A percentile compares a stretch with the other conserved stretches of the same genome.
Conservation (phyloP, 139 green algal genomes). For the Asterochloris erici region DNA sequence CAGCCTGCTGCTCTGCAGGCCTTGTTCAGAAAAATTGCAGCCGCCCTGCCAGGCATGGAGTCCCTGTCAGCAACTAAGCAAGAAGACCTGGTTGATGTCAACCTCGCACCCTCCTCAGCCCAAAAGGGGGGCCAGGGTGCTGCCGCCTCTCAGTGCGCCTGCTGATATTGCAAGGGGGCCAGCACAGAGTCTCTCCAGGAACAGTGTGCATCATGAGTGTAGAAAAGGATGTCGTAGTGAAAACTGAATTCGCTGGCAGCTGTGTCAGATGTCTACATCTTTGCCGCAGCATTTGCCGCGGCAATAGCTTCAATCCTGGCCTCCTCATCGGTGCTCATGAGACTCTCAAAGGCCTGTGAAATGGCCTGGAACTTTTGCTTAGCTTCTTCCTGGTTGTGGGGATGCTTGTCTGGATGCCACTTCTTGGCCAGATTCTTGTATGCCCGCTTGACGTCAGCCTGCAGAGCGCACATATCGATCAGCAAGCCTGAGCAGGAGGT, state of each 20-base stretch:
- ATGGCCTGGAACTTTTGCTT: constrained; percentile 83
- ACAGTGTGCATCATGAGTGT: too few species aligned
- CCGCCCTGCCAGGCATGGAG: constrained; percentile 95
- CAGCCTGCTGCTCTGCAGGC: constrained; percentile 49
- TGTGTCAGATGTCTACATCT: too few species aligned
- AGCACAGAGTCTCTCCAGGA: too few species aligned
- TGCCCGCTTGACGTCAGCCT: constrained; percentile 75
- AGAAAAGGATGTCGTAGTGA: too few species aligned
- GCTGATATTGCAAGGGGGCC: neutral
- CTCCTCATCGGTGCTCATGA: constrained; percentile 85
- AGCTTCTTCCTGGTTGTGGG: constrained; percentile 61
- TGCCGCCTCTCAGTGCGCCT: constrained; percentile 8
- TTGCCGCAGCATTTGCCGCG: constrained; percentile 2
- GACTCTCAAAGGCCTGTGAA: constrained; percentile 67
- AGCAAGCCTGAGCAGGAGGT: too few species aligned
- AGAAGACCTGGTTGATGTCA: constrained; percentile 90
- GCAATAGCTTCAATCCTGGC: constrained; percentile 60
- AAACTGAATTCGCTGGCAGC: too few species aligned
- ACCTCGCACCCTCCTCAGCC: constrained; percentile 50
- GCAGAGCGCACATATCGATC: neutral
- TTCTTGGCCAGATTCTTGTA: constrained; percentile 75
- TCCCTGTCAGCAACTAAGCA: constrained; percentile 54
- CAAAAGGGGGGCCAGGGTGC: neutral
- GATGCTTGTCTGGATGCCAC: constrained; percentile 90
- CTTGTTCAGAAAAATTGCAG: constrained; percentile 97